Evolutionary conservation across 148 eudicot species (phyloP), one percentile per base, ranked within the genome.

Genomic region (Bassia scoparia): DNA sequence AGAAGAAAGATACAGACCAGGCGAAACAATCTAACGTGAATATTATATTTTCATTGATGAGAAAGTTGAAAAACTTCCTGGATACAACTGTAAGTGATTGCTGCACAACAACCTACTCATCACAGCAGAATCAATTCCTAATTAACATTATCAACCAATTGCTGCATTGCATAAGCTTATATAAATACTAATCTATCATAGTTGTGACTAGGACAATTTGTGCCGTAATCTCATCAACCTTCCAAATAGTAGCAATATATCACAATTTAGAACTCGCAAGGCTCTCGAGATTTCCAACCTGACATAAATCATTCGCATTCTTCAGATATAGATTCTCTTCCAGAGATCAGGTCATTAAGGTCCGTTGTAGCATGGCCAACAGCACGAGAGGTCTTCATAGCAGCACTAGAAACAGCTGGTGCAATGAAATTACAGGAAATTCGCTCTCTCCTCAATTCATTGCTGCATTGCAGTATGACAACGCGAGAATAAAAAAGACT

Each of bases 401-500:
- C 98, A 69, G 97, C 98, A 54, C 95, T 89, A 15, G 84, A 85
- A 56, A 93, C 91, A 68, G 83, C 84, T 17, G 95, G 97, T 89
- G 84, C 73, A 91, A 33, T n/a, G 92, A 87, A 68, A 93, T 79
- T 61, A 54, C 56, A 34, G 98, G 98, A 72, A 93, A 86, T 76
- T 86, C 46, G 97, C 97, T 78, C 95, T 91, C 81, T 90, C 97
- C 84, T 93, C 70, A 50, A 93, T n/a, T 89, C 91, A 93, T 87
- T 68, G 88, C 98, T 93, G 85, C 71, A 76, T 83, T 69, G 59
- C 62, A 71, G n/a, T n/a, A n/a, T n/a, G n/a, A n/a, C n/a, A n/a
- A n/a, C n/a, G n/a, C n/a, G 56, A 21, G 24, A 52, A 64, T 30
- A 50, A 29, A 72, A 61, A 76, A 38, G n/a, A 8, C 29, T 62